A percentile compares a stretch with the other conserved stretches of the same genome.
These are phyloP conservation scores for Mortierella sp. DNA, from an alignment of 371 early-diverging fungal species.

Conservation along the genomic window DNA sequence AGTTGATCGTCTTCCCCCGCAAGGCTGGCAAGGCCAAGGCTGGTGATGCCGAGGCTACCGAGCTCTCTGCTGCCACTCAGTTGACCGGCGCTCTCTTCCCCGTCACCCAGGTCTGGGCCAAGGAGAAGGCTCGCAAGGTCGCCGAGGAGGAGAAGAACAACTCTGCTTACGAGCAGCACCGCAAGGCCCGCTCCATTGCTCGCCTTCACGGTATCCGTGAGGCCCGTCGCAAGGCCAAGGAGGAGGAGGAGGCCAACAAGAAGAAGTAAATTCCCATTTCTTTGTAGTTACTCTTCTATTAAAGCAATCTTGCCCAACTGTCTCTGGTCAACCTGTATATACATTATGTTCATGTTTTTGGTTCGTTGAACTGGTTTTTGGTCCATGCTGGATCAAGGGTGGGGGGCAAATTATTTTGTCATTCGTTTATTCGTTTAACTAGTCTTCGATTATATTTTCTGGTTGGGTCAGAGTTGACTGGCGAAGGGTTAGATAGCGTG, in stretches of 20 bases:
- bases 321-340: conserved; percentile 13
- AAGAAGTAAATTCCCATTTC: conserved; percentile 67
- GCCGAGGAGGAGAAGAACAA: conserved; percentile 86
- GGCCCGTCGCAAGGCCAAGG: conserved; percentile 82
- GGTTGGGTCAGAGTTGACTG: too few species aligned
- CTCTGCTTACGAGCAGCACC: conserved; percentile 88
- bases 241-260: conserved; percentile 90
- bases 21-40: conserved; percentile 91
- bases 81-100: conserved; percentile 80
- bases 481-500: too few species aligned
- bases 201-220: conserved; percentile 89
- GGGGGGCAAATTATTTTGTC: too few species aligned
- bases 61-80: conserved; percentile 79
- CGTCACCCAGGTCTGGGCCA: conserved; percentile 73
- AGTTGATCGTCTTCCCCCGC: conserved; percentile 60
- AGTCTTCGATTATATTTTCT: too few species aligned
- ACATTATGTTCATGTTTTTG: neutral
- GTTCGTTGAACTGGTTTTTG: too few species aligned
- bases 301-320: conserved; percentile 19
- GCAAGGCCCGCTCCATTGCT: conserved; percentile 88
- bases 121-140: conserved; percentile 86
- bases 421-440: too few species aligned
- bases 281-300: conserved; percentile 17
- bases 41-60: conserved; percentile 77
- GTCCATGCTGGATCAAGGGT: too few species aligned